Conservation (phyloP, 345 rosid species). For the Pistacia atlantica region DNA sequence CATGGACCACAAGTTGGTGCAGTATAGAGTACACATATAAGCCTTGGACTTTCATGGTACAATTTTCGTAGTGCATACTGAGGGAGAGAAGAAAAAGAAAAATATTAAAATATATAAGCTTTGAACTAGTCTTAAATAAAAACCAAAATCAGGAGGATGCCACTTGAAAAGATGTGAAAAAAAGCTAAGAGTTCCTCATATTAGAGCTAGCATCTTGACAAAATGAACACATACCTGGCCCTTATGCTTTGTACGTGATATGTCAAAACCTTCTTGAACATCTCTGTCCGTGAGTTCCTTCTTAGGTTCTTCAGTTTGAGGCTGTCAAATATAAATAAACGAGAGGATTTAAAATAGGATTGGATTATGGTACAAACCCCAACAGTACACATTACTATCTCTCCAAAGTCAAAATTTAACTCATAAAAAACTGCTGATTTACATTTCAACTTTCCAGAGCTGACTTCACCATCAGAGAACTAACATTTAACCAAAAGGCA, state of each 20-base stretch:
- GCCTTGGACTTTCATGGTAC: slow-evolving; percentile 95
- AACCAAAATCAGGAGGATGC: slow-evolving; percentile 4
- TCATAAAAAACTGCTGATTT: neutral
- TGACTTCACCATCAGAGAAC: neutral
- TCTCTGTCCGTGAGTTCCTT: slow-evolving; percentile 86
- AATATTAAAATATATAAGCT: neutral
- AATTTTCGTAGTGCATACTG: slow-evolving; percentile 93
- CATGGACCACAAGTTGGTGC: slow-evolving; percentile 98
- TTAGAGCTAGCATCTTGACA: slow-evolving; percentile 1
- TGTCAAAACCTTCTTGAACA: slow-evolving; percentile 82
- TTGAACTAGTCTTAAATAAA: slow-evolving; percentile 3
- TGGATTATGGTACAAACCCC: neutral
- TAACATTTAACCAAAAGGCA: neutral
- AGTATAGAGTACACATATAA: slow-evolving; percentile 80
- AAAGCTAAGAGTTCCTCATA: neutral
- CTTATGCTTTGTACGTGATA: slow-evolving; percentile 70
- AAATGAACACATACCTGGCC: slow-evolving; percentile 72
- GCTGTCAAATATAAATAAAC: slow-evolving; percentile 46
- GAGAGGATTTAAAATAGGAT: slow-evolving; percentile 14
- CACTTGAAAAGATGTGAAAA: neutral
- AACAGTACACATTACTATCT: neutral
- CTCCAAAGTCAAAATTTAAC: neutral
- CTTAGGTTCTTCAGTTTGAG: slow-evolving; percentile 81
- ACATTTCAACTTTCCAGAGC: neutral
- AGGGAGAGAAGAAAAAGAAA: slow-evolving; percentile 20